Evolutionary conservation across 1,139 yeast genomes (phyloP).

Genomic region (Kodamaea sp.): DNA sequence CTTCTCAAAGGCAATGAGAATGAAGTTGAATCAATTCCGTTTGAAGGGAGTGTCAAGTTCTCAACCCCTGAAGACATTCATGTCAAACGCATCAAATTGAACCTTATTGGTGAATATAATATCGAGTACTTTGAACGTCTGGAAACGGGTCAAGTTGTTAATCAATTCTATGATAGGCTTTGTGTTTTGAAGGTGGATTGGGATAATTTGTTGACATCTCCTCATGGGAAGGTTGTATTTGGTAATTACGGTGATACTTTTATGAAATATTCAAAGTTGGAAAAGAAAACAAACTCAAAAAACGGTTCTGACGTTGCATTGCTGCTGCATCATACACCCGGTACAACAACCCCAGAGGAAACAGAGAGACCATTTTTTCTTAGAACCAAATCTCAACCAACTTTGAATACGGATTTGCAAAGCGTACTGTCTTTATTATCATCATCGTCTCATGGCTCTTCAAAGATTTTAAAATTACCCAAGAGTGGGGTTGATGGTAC

Average conservation of each 20-base stretch:
- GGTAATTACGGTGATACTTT: slow-evolving; percentile 43
- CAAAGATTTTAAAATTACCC: slow-evolving; percentile 22
- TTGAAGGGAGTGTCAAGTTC: slow-evolving; percentile 57
- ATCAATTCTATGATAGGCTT: slow-evolving; percentile 48
- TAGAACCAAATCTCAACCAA: slow-evolving; percentile 19
- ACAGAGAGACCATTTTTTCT: slow-evolving; percentile 16
- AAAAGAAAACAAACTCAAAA: neutral
- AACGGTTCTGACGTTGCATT: neutral
- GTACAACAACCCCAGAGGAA: neutral
- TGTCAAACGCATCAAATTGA: slow-evolving; percentile 45
- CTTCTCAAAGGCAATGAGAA: slow-evolving; percentile 55
- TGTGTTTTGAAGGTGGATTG: slow-evolving; percentile 53
- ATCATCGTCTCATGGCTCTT: neutral
- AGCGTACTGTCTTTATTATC: neutral
- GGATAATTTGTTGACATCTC: slow-evolving; percentile 52
- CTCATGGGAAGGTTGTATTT: slow-evolving; percentile 42
- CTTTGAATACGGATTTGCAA: slow-evolving; percentile 3
- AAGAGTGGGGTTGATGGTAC: slow-evolving; percentile 39
- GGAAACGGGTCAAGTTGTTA: slow-evolving; percentile 29
- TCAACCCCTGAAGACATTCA: slow-evolving; percentile 50
- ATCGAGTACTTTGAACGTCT: slow-evolving; percentile 50
- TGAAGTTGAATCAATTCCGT: slow-evolving; percentile 51
- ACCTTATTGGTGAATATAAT: slow-evolving; percentile 51
- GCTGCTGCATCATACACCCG: neutral
- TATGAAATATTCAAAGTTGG: slow-evolving; percentile 8